These are phyloP conservation scores for Macrolepiota albuminosa DNA, from an alignment of 768 basidiomycete genomes.

Conservation along the genomic window DNA sequence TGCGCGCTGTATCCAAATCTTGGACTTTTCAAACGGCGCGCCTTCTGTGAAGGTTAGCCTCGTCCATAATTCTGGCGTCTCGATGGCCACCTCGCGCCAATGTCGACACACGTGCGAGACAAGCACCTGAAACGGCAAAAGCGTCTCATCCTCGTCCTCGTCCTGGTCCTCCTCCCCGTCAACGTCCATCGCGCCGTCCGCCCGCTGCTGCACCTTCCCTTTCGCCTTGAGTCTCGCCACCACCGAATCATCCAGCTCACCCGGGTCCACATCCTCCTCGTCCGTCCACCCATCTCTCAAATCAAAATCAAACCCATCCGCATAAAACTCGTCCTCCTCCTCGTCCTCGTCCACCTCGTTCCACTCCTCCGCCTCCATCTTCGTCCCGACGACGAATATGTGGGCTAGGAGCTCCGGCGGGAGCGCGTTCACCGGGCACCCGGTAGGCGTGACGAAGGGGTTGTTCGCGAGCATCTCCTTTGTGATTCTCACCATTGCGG, in stretches of 20 bases:
- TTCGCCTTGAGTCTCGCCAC: constrained; percentile 5
- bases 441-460: constrained; percentile 41
- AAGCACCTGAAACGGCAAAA: constrained; percentile 43
- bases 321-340: constrained; percentile 26
- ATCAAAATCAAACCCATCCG: constrained; percentile 28
- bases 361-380: constrained; percentile 31
- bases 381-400: constrained; percentile 46
- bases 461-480: constrained; percentile 38
- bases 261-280: constrained; percentile 17
- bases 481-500: constrained; percentile 29
- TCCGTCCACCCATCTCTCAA: constrained; percentile 21
- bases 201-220: constrained; percentile 17
- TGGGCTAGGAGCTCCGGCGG: constrained; percentile 54
- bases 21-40: constrained; percentile 39
- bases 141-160: constrained; percentile 10
- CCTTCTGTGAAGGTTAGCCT: constrained; percentile 34
- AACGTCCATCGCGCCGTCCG: constrained; percentile 17
- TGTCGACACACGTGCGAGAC: constrained; percentile 59
- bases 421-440: constrained; percentile 48
- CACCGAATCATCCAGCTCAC: constrained; percentile 14
- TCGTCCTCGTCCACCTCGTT: constrained; percentile 28
- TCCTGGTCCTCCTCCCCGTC: constrained; percentile 11
- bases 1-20: constrained; percentile 47
- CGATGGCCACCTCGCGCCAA: constrained; percentile 53
- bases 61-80: constrained; percentile 55